These are phyloP conservation scores for Melastoma malabathricum DNA, from an alignment of 345 rosid species.

Conservation along the genomic window DNA sequence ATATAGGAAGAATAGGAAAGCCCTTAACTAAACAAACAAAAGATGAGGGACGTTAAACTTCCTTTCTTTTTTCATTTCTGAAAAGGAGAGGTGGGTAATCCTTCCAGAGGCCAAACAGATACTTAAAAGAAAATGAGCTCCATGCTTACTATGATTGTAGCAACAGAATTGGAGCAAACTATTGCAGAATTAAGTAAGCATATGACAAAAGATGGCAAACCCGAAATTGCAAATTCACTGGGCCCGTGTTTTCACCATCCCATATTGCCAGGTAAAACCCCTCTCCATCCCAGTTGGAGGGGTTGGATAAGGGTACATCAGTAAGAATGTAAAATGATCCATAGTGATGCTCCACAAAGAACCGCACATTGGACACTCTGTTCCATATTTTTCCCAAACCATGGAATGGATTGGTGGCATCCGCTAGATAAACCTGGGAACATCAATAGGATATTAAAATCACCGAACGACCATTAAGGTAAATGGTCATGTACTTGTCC, in stretches of 20 bases:
- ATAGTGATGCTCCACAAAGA: conserved; percentile 67
- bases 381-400: conserved; percentile 41
- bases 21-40: conserved; percentile 1
- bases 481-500: not conserved
- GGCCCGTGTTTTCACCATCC: conserved; percentile 29
- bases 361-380: conserved; percentile 53
- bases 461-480: conserved; percentile 1
- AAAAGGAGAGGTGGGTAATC: too few relatives aligned
- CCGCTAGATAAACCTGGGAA: conserved; percentile 59
- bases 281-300: conserved; percentile 21
- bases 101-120: too few relatives aligned
- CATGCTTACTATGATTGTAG: too few relatives aligned
- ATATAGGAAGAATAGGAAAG: too few relatives aligned
- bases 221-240: conserved; percentile 48
- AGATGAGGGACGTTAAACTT: not conserved
- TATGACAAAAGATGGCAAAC: not conserved
- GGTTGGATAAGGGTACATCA: conserved; percentile 42
- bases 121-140: too few relatives aligned
- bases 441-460: conserved; percentile 12
- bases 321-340: conserved; percentile 65
- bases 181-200: too few relatives aligned
- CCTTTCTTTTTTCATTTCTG: too few relatives aligned
- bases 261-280: conserved; percentile 54
- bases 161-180: too few relatives aligned
- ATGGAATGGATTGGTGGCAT: conserved; percentile 36